These are phyloP conservation scores for Podosphaera fusca DNA, from an alignment of 2,329 filamentous ascomycete genomes.

Conservation along the genomic window DNA sequence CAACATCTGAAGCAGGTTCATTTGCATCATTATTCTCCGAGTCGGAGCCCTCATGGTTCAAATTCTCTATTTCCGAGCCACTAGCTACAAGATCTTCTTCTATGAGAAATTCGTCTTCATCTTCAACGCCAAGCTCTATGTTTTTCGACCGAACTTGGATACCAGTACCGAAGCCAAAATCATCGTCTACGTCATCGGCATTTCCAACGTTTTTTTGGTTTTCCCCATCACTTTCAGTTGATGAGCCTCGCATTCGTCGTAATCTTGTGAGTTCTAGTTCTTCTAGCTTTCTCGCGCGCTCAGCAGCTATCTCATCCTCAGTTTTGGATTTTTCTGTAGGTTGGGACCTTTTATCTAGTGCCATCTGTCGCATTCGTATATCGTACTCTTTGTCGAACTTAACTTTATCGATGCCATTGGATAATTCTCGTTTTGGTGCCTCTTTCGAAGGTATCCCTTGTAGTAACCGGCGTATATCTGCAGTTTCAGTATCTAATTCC, in stretches of 20 bases:
- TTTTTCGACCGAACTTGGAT: slow-evolving; percentile 24
- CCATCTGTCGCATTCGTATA: slow-evolving; percentile 54
- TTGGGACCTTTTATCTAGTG: slow-evolving; percentile 62
- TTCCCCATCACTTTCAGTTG: slow-evolving; percentile 41
- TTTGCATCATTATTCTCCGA: slow-evolving; percentile 19
- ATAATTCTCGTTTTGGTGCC: slow-evolving; percentile 17
- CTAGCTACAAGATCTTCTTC: slow-evolving; percentile 76
- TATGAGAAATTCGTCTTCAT: slow-evolving; percentile 83
- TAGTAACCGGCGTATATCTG: slow-evolving; percentile 52
- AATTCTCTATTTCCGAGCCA: slow-evolving; percentile 40
- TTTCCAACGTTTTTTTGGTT: slow-evolving; percentile 20
- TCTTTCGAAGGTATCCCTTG: slow-evolving; percentile 28
- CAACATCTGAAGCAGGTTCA: slow-evolving; percentile 26
- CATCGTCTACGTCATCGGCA: slow-evolving; percentile 22
- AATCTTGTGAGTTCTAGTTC: slow-evolving; percentile 64
- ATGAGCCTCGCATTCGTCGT: slow-evolving; percentile 69
- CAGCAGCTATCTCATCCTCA: slow-evolving; percentile 59
- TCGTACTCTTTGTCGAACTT: slow-evolving; percentile 77
- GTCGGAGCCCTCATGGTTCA: slow-evolving; percentile 18
- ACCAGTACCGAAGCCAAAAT: slow-evolving; percentile 36
- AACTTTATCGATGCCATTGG: slow-evolving; percentile 30
- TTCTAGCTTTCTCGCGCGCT: slow-evolving; percentile 54
- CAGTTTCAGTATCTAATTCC: slow-evolving; percentile 64
- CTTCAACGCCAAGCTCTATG: slow-evolving; percentile 52
- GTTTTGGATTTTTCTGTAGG: slow-evolving; percentile 81